Base-by-base conservation (phyloP, 208 protist genomes). In the Wallacemonas collosoma region DNA sequence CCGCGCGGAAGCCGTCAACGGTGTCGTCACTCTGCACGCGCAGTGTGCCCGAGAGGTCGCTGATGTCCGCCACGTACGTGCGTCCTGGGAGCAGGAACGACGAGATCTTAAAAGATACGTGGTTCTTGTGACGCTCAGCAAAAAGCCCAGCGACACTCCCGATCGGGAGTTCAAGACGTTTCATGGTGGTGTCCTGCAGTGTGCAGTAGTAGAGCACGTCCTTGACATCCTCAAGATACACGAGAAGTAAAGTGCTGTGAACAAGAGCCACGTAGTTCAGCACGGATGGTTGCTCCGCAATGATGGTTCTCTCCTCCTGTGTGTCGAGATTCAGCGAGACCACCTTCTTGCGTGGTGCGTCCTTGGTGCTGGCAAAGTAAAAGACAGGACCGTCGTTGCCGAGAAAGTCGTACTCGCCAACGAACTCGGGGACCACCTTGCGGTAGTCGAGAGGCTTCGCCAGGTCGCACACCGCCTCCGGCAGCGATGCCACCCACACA, bases 201-300 rank as follows among this genome's bases (percentile, higher is more conserved):
- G 73, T 76, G 71, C 83, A 67, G 76, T 87, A 89, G 77, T 97
- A 95, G 15, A 98, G 8, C 1, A 95, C 88, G 67, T 97, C 83
- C 85, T 97, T 97, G n/a, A 98, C 96, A 77, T 99, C 93, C 75
- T 97, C 89, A 1, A 98, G 71, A 75, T 97, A 98, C 2, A 80
- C 70, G 1, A 97, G 71, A 48, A 98, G 50, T 54, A 98, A 81
- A 36, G 89, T 90, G 72, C 97, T 74, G 44, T 87, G 71, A 17
- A 90, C 84, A 15, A 90, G 72, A 7, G 39, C 40, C 17, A 76
- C 88, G 12, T 83, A 72, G 58, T 80, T 85, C 39, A 98, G 70
- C 35, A 97, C 77, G 2, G 95, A 87, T 14, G 79, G 44, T 63
- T 75, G 58, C 67, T 98, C 83, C 40, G 78, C 40, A 35, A 98